Evolutionary conservation across 108 stramenopile genomes (phyloP), one percentile per base, ranked within the genome.

Genomic region (Pseudonitzschia multistriata): DNA sequence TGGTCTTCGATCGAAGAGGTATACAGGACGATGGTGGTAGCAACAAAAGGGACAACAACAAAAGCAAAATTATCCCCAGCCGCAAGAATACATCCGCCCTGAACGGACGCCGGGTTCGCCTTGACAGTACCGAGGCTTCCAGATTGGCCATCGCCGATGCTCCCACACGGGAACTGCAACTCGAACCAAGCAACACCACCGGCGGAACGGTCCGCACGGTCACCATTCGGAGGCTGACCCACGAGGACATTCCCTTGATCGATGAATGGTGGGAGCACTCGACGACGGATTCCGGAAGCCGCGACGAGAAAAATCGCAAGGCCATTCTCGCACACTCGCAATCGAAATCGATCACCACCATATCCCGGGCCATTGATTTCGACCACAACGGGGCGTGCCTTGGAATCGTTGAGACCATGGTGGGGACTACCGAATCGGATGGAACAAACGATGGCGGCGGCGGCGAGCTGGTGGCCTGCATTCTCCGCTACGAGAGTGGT

Each of bases 401-500:
- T 24, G 68, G 49, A n/a, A 78, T 81, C 42, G 49, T 85, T 65
- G 84, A 81, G 0, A 78, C 80, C 53, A 39, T 39, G 7, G 7
- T 5, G 37, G 37, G 37, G 37, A 10, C 37, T 39, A n/a, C n/a
- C n/a, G n/a, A n/a, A n/a, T n/a, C n/a, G n/a, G n/a, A n/a, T n/a
- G n/a, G n/a, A n/a, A n/a, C n/a, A n/a, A n/a, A n/a, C n/a, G 81
- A 85, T 42, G 49, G 45, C n/a, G 36, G 52, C 31, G 50, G 70
- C 48, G 67, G 62, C 14, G 25, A 48, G 22, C 60, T 85, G 68
- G 30, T 69, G 0, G 84, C 73, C 6, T 79, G 73, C 50, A 78
- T 85, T 54, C 50, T 85, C 4, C 76, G 84, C 27, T 74, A 78
- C 50, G 66, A 67, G 28, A 79, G 74, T 61, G 84, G 84, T 8